These are phyloP conservation scores for Peronospora destructor DNA, from an alignment of 352 stramenopile genomes.

Conservation along the genomic window DNA sequence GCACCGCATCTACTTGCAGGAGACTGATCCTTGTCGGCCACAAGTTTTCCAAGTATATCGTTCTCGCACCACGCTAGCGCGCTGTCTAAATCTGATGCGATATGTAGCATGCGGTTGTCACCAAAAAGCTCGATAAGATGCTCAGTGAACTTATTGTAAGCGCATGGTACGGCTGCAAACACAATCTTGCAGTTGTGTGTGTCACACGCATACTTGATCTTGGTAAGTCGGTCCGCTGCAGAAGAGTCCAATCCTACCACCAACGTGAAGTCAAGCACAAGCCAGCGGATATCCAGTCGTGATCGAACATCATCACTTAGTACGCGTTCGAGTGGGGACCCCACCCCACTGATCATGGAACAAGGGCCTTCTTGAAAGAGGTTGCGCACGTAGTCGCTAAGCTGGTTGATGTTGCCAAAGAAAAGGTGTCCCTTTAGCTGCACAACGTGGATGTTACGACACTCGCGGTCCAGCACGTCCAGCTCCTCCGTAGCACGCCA, in stretches of 20 bases:
- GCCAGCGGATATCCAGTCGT: slow-evolving; percentile 34
- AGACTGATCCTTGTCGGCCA: slow-evolving; percentile 11
- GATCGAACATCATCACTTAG: slow-evolving; percentile 18
- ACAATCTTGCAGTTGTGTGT: slow-evolving; percentile 57
- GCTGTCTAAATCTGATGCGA: slow-evolving; percentile 54
- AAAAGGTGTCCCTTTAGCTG: slow-evolving; percentile 80
- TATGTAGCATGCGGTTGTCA: slow-evolving; percentile 42
- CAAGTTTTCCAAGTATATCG: slow-evolving; percentile 42
- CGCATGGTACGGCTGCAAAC: slow-evolving; percentile 55
- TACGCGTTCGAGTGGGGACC: slow-evolving; percentile 15
- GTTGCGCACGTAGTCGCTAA: slow-evolving; percentile 83
- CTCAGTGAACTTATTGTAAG: slow-evolving; percentile 54
- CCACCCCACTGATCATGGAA: slow-evolving; percentile 3
- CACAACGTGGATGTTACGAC: slow-evolving; percentile 72
- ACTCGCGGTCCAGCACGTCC: slow-evolving; percentile 65
- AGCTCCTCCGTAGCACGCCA: slow-evolving; percentile 75
- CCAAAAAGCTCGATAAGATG: slow-evolving; percentile 53
- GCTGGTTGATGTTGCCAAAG: slow-evolving; percentile 87
- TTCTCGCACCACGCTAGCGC: slow-evolving; percentile 73
- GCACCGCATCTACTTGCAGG: slow-evolving; percentile 15
- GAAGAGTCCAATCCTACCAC: slow-evolving; percentile 89
- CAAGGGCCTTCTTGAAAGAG: slow-evolving; percentile 41
- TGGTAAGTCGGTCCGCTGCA: slow-evolving; percentile 64
- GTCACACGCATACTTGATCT: slow-evolving; percentile 75
- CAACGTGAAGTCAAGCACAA: slow-evolving; percentile 90